Base-by-base conservation (phyloP, 2,329 filamentous ascomycete species). In the Hymenoscyphus linearis region DNA sequence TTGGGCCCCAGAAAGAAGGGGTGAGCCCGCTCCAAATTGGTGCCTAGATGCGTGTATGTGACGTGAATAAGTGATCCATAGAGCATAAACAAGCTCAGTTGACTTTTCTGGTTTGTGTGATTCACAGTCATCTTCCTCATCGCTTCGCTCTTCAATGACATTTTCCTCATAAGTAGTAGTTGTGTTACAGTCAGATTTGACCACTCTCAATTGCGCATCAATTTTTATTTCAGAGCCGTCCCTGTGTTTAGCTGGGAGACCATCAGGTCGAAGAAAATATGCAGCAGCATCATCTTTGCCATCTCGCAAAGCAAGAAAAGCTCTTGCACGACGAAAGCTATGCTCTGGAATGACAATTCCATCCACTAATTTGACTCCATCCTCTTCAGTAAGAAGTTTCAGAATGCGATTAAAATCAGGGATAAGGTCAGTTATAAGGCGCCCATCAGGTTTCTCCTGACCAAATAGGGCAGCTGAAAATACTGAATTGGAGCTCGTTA, bases 301-400 rank as follows among this genome's bases (percentile, higher is more conserved):
- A 72, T 97, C 90, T 60, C 90, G 87, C 60, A 98, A 80, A 2
- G 90, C 89, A 26, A 96, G 81, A 58, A 96, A 83, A 3, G 92
- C 91, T 61, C 91, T 85, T 6, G 95, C 95, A 67, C 93, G 87
- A 61, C 95, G 86, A 76, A 99, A 98, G 71, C 91, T 96, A 72
- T 97, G 93, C 74, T 99, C 95, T 1, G 95, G 93, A 60, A 99
- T 89, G 16, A 99, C 93, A 70, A 97, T 93, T n/a, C 95, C 95
- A 74, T 99, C 95, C 12, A 89, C 83, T 27, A 98, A 79, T 57
- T 87, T 82, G 57, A 97, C 82, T 47, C 90, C 87, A 68, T 99
- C 93, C 72, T 97, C 91, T 60, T 96, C 89, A 4, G 86, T 91
- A 69, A 99, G 79, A 31, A 96, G 85, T 50, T 85, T 81, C 56